Base-by-base conservation (phyloP, 176 grass and related monocot genomes). In the Poa pratensis region DNA sequence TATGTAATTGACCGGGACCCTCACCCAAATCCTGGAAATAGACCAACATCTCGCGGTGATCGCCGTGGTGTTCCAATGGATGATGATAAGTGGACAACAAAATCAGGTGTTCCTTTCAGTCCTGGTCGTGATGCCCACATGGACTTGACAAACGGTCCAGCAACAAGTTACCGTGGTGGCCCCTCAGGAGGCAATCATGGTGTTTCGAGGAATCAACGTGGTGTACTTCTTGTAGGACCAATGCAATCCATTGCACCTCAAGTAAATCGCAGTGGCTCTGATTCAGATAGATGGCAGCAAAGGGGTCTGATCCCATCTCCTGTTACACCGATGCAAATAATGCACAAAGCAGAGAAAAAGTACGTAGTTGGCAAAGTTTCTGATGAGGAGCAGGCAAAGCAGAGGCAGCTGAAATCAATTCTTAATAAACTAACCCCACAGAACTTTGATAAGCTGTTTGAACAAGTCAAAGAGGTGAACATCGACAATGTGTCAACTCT, bases 371-470 rank as follows among this genome's bases (percentile, higher is more conserved):
- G 96, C 22, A 90, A 86, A 64, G 77, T 93, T 78, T 91, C 95
- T 88, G 93, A 98, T 3, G n/a, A 89, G 80, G 93, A 97, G 84
- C 57, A 91, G 57, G 66, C 77, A 7, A 97, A 95, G 66, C 92
- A 95, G 85, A 85, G 95, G 58, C 87, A 91, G 62, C 73, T 97
- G 37, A 97, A 97, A 81, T 89, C 45, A 63, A 97, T 97, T 83
- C 92, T 97, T 76, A 97, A 97, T 43, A 97, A 97, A 70, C 35
- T 97, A 57, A 97, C 95, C 7, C 95, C 95, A 20, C 95, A 97
- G 76, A 97, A 97, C 67, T 97, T 97, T 86, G 95, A 97, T 46
- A 97, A 95, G 81, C 89, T 97, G 71, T 97, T 97, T 86, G 85
- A 28, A 57, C 83, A 91, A 76, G 95, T 97, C 8, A 93, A 95